These are phyloP conservation scores for Hemisphaericaspora nanyangensis DNA, from an alignment of 805 yeast genomes.

Conservation along the genomic window DNA sequence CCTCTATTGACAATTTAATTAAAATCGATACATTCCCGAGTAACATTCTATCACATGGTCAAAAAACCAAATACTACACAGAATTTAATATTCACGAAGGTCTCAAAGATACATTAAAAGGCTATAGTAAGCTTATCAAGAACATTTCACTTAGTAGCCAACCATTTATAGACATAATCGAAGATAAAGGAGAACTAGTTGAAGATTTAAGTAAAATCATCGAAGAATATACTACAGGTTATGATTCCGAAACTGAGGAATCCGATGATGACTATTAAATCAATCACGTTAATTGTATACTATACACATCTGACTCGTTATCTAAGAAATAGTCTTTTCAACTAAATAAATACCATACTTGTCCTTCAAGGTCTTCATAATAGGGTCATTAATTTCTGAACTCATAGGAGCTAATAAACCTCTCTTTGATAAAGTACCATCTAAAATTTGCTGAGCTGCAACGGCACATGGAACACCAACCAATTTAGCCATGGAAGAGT, in stretches of 20 bases:
- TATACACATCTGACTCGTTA: background rate
- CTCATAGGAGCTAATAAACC: slow-evolving; percentile 94
- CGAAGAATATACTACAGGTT: slow-evolving; percentile 30
- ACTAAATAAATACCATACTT: slow-evolving; percentile 81
- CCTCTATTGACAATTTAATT: slow-evolving; percentile 17
- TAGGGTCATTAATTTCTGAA: slow-evolving; percentile 84
- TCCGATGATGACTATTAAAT: slow-evolving; percentile 8
- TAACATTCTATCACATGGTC: slow-evolving; percentile 8
- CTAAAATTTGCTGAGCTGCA: slow-evolving; percentile 80
- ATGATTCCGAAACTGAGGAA: slow-evolving; percentile 26
- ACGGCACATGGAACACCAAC: slow-evolving; percentile 99
- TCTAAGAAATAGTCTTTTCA: slow-evolving; percentile 67
- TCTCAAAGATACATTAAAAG: slow-evolving; percentile 24
- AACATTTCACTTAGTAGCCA: slow-evolving; percentile 11
- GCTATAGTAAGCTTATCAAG: slow-evolving; percentile 19
- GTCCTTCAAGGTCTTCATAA: slow-evolving; percentile 87
- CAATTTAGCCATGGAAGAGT: slow-evolving; percentile 97
- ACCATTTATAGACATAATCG: slow-evolving; percentile 16
- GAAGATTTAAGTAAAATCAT: slow-evolving; percentile 31
- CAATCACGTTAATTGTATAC: background rate
- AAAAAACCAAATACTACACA: slow-evolving; percentile 7
- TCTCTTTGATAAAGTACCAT: slow-evolving; percentile 66
- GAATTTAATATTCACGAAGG: slow-evolving; percentile 25
- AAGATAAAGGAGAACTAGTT: slow-evolving; percentile 31
- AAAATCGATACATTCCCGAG: slow-evolving; percentile 27